A percentile compares a stretch with the other conserved stretches of the same genome.
Conservation (phyloP, 2,329 filamentous ascomycete species). For the Ophiostoma montium region DNA sequence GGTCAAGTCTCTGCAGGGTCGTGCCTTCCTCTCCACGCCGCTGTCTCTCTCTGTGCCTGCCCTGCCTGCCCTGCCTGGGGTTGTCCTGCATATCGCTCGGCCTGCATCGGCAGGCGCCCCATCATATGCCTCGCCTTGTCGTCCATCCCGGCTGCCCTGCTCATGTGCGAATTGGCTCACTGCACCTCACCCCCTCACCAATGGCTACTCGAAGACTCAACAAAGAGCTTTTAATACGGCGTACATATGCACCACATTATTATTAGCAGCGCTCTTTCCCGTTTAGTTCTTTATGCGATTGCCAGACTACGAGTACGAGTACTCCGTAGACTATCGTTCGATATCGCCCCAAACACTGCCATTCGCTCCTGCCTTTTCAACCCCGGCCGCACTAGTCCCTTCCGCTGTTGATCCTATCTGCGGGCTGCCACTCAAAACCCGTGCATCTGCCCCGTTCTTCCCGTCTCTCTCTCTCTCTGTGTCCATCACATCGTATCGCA, state of each 20-base stretch:
- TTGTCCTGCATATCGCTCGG: no score
- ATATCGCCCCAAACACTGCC: neutral
- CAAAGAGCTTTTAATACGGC: neutral
- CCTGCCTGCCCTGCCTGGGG: no score
- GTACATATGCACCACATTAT: neutral
- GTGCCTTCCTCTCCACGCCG: neutral
- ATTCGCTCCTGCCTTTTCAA: neutral
- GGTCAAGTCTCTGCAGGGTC: neutral
- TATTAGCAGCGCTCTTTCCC: constrained; percentile 1
- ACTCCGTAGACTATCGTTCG: neutral
- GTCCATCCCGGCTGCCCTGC: no score
- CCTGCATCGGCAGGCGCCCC: neutral
- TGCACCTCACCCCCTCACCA: neutral
- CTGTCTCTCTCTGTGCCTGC: neutral
- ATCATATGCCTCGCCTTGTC: no score
- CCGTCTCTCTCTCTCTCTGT: neutral
- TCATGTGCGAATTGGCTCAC: neutral
- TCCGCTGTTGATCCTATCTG: constrained; percentile 2
- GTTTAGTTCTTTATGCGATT: neutral
- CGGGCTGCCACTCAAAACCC: neutral
- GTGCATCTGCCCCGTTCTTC: neutral
- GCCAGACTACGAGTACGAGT: neutral
- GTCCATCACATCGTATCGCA: neutral
- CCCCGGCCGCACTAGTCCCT: neutral
- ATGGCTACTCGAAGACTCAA: neutral